Conservation (phyloP, 345 rosid genomes). For the Jatropha curcas region DNA sequence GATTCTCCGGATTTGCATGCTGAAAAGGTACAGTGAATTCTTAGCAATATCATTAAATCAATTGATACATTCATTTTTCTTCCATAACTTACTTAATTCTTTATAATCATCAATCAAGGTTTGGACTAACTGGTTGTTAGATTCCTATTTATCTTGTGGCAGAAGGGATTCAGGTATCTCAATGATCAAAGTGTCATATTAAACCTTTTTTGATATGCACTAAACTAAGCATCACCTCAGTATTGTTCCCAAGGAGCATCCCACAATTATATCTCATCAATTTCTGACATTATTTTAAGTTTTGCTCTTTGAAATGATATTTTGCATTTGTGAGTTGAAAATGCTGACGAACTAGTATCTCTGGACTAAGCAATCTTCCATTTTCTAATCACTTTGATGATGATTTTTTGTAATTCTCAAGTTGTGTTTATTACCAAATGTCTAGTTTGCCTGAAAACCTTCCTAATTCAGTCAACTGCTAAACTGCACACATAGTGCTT, state of each 20-base stretch:
- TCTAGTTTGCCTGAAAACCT: too few relatives aligned
- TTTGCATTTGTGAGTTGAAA: too few relatives aligned
- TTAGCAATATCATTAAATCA: conserved; percentile 5
- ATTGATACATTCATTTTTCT: background rate
- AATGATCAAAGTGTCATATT: background rate
- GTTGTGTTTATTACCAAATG: background rate
- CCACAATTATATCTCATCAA: background rate
- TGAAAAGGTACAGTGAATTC: conserved; percentile 54
- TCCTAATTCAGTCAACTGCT: too few relatives aligned
- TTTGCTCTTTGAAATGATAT: background rate
- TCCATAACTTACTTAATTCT: background rate
- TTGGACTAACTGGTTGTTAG: background rate
- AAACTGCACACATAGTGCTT: too few relatives aligned
- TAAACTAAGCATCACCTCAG: background rate
- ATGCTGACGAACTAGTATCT: too few relatives aligned
- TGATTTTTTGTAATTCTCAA: background rate
- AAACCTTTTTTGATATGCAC: background rate
- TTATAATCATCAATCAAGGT: background rate
- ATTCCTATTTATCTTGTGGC: background rate
- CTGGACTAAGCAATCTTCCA: background rate
- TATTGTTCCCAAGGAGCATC: background rate
- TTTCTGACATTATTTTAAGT: background rate
- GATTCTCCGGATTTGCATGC: conserved; percentile 59
- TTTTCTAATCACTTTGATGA: background rate
- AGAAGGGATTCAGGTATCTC: background rate